These are phyloP conservation scores for Neurospora discreta DNA, from an alignment of 495 filamentous ascomycete species.

Conservation along the genomic window DNA sequence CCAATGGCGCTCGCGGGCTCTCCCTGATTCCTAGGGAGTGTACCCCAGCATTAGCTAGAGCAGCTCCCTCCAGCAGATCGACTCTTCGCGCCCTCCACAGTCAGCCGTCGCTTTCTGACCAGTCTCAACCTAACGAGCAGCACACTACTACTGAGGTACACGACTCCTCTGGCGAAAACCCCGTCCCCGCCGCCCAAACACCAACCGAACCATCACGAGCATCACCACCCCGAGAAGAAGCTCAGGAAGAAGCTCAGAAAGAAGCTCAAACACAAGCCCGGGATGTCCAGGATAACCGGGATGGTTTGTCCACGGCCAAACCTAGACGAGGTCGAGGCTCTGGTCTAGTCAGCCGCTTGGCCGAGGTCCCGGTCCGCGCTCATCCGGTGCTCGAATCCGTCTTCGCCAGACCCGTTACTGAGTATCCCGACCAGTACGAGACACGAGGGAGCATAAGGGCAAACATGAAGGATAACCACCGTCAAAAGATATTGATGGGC, in stretches of 20 bases:
- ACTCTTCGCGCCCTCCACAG: neutral
- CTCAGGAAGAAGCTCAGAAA: neutral
- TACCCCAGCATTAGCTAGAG: neutral
- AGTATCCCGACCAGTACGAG: slow-evolving; percentile 9
- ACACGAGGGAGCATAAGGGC: neutral
- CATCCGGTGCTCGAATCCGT: slow-evolving; percentile 10
- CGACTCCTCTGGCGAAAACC: neutral
- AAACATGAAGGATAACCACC: neutral
- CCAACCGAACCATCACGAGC: neutral
- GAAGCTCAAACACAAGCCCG: neutral
- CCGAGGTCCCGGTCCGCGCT: slow-evolving; percentile 11
- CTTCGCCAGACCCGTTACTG: slow-evolving; percentile 10
- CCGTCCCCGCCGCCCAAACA: neutral
- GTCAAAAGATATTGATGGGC: slow-evolving; percentile 3
- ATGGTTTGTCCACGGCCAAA: neutral
- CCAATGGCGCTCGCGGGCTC: slow-evolving; percentile 13
- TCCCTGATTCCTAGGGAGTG: slow-evolving; percentile 25
- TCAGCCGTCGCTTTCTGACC: neutral
- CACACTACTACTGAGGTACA: neutral
- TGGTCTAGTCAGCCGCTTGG: slow-evolving; percentile 9
- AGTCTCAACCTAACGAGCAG: neutral
- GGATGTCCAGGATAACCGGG: neutral
- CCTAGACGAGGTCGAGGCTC: neutral
- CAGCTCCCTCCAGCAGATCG: neutral
- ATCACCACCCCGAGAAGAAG: neutral